Conservation (phyloP, 345 rosid species). For the Salix caprea region DNA sequence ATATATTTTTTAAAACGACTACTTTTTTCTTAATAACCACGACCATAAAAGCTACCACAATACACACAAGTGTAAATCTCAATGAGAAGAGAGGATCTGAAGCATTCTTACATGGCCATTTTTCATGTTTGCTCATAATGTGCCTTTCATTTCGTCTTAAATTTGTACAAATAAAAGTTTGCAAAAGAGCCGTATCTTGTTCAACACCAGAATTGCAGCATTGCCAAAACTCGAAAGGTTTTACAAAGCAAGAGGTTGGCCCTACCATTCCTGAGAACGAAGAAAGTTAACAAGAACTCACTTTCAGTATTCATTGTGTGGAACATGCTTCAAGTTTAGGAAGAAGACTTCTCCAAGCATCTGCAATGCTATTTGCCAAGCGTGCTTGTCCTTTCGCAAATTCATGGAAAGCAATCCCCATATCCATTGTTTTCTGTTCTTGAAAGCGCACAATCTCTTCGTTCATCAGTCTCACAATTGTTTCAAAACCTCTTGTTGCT, state of each 20-base stretch:
- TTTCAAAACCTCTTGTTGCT: slow-evolving; percentile 65
- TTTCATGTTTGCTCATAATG: background rate
- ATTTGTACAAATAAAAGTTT: slow-evolving; percentile 21
- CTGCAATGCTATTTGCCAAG: slow-evolving; percentile 72
- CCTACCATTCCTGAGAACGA: background rate
- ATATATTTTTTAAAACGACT: too few relatives aligned
- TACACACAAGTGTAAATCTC: background rate
- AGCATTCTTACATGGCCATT: background rate
- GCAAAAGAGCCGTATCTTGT: background rate
- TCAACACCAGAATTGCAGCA: slow-evolving; percentile 17
- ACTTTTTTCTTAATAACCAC: too few relatives aligned
- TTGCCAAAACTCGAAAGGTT: slow-evolving; percentile 7
- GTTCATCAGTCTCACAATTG: slow-evolving; percentile 66
- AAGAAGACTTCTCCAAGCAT: slow-evolving; percentile 95
- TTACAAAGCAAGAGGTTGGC: slow-evolving; percentile 8
- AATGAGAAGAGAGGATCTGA: background rate
- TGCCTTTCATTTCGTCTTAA: slow-evolving; percentile 2
- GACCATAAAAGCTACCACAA: too few relatives aligned
- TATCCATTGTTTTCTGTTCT: slow-evolving; percentile 80
- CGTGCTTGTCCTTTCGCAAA: slow-evolving; percentile 93
- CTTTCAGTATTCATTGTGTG: background rate
- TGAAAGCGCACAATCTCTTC: slow-evolving; percentile 90
- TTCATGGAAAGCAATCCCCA: slow-evolving; percentile 86
- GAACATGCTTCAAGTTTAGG: slow-evolving; percentile 87
- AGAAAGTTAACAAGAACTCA: slow-evolving; percentile 3